phyloP scores from a whole-genome alignment of 345 rosid genomes.

The Eucalyptus shirleyi region DNA sequence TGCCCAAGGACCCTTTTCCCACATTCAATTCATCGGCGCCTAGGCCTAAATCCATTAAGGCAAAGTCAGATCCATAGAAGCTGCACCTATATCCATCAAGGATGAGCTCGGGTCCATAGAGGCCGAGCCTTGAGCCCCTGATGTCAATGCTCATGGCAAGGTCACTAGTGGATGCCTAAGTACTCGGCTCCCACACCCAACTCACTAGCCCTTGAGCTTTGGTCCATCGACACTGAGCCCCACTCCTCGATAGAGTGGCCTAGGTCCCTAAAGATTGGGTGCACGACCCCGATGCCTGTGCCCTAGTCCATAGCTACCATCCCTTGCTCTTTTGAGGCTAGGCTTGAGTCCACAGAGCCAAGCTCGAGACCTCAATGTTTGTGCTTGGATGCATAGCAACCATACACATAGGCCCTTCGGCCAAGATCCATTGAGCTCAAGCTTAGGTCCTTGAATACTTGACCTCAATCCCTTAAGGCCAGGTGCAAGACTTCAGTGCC shows the following conservation, averaged over 20 bases:
- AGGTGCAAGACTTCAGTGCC: not conserved
- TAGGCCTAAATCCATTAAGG: not conserved
- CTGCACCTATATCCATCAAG: accelerated
- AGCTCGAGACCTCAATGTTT: accelerated
- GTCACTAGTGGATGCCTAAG: not conserved
- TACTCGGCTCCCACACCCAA: not conserved
- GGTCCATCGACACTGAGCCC: accelerated
- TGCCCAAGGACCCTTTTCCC: not conserved
- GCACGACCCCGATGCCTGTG: accelerated
- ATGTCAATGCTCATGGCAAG: not conserved
- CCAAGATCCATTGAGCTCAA: not conserved
- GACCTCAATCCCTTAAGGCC: not conserved
- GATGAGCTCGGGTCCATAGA: not conserved
- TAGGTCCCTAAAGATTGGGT: not conserved
- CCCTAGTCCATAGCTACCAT: not conserved
- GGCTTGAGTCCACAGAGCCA: not conserved
- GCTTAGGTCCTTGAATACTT: not conserved
- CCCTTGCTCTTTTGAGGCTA: not conserved
- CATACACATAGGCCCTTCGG: not conserved
- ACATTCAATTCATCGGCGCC: accelerated
- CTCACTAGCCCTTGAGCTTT: not conserved
- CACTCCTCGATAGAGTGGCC: not conserved
- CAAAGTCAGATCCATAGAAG: not conserved
- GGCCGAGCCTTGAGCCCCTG: accelerated
- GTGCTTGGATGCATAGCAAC: not conserved